phyloP scores from a whole-genome alignment of 2,329 filamentous ascomycete species.

The Penicillium fuscoglaucum region DNA sequence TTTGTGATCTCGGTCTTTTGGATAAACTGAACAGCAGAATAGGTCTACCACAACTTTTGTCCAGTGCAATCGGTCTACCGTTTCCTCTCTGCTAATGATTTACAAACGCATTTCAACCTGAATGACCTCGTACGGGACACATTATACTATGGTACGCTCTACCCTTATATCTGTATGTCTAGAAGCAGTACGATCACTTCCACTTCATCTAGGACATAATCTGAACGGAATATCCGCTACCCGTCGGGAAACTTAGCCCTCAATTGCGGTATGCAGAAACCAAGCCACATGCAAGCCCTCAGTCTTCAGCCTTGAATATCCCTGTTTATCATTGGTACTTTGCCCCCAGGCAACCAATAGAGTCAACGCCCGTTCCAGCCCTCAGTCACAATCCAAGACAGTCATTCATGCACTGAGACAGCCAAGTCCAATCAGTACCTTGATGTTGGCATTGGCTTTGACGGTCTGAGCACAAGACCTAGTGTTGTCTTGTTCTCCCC shows the following conservation, averaged over 20 bases:
- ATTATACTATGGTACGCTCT: slow-evolving; percentile 2
- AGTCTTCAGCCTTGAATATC: background rate
- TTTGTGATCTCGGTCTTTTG: background rate
- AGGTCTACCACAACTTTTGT: background rate
- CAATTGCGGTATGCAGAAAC: background rate
- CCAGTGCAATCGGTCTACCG: background rate
- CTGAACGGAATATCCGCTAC: background rate
- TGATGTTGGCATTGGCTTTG: background rate
- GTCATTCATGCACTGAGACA: background rate
- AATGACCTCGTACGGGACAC: background rate
- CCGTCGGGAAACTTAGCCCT: background rate
- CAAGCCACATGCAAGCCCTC: background rate
- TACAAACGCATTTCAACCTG: too few relatives aligned
- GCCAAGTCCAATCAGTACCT: background rate
- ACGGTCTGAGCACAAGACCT: background rate
- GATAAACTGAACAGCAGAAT: slow-evolving; percentile 11
- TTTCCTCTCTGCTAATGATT: background rate
- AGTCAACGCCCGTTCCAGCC: background rate
- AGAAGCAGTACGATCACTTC: background rate
- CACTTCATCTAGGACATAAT: background rate
- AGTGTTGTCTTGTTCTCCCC: background rate
- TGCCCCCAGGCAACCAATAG: background rate
- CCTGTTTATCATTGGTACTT: background rate
- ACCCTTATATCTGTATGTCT: background rate
- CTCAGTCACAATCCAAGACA: background rate